Percentiles rank a stretch among this genome's conserved stretches.
These are phyloP conservation scores for Kickxella alabastrina DNA, from an alignment of 192 early-diverging fungal species.

Conservation along the genomic window DNA sequence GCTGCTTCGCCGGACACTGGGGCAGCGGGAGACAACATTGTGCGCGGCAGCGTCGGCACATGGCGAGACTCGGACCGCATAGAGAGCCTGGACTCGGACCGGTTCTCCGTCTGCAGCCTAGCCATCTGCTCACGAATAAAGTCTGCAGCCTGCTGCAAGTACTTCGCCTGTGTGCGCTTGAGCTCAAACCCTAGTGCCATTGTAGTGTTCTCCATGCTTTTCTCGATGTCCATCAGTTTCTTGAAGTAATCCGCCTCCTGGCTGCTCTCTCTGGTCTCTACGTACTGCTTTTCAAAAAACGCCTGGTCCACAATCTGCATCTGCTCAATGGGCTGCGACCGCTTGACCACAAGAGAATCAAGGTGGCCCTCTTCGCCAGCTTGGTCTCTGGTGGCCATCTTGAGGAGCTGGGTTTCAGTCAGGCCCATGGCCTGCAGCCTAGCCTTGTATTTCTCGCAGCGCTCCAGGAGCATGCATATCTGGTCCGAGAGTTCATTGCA, in stretches of 20 bases:
- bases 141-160: slow-evolving; percentile 46
- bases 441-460: slow-evolving; percentile 22
- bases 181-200: slow-evolving; percentile 51
- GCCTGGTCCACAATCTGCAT: slow-evolving; percentile 37
- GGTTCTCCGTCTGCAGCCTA: slow-evolving; percentile 12
- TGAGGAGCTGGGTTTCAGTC: slow-evolving; percentile 31
- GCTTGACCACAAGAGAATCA: too few species aligned
- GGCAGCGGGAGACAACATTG: too few species aligned
- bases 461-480: slow-evolving; percentile 18
- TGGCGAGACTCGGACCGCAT: too few species aligned
- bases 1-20: too few species aligned
- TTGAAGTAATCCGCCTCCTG: slow-evolving; percentile 45
- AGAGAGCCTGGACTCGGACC: slow-evolving; percentile 29
- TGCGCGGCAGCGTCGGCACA: too few species aligned
- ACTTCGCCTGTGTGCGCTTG: slow-evolving; percentile 49
- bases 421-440: slow-evolving; percentile 16
- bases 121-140: slow-evolving; percentile 52
- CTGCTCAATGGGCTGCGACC: slow-evolving; percentile 3
- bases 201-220: slow-evolving; percentile 51
- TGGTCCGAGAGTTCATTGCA: slow-evolving; percentile 45
- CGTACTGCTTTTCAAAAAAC: slow-evolving; percentile 48
- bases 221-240: slow-evolving; percentile 49
- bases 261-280: slow-evolving; percentile 48
- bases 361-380: not conserved
- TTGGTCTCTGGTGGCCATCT: slow-evolving; percentile 1